Evolutionary conservation across 805 yeast genomes (phyloP).

Genomic region (Wickerhamomyces sydowiorum): DNA sequence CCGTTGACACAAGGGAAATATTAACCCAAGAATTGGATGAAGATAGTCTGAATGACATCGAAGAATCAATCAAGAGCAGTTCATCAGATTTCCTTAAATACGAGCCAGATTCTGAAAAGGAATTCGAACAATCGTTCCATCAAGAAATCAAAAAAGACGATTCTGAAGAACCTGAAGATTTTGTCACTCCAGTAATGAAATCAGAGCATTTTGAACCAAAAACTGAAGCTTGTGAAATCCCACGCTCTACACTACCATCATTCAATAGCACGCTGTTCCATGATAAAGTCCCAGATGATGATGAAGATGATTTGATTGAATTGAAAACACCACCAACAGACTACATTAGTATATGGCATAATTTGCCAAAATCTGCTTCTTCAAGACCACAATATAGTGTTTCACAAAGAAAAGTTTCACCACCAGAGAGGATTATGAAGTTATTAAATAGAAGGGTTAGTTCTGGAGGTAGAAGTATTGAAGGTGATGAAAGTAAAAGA

Average conservation of each 20-base stretch:
- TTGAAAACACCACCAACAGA: conserved; percentile 12
- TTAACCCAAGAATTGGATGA: neutral
- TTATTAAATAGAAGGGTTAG: conserved; percentile 14
- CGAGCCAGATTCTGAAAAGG: neutral
- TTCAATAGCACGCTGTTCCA: conserved; percentile 17
- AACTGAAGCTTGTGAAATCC: neutral
- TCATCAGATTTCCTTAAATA: neutral
- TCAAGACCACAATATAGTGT: conserved; percentile 18
- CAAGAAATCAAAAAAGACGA: neutral
- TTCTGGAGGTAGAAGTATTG: conserved; percentile 8
- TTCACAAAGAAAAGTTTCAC: conserved; percentile 10
- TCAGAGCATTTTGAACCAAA: neutral
- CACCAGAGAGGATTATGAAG: conserved; percentile 18
- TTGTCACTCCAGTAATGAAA: neutral
- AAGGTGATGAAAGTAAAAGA: conserved; percentile 4
- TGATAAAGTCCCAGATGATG: conserved; percentile 18
- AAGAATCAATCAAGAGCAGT: neutral
- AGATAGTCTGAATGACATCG: neutral
- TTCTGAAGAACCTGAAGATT: neutral
- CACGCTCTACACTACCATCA: conserved; percentile 13
- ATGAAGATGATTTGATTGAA: neutral
- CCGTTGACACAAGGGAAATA: neutral
- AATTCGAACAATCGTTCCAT: neutral
- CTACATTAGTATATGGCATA: conserved; percentile 23
- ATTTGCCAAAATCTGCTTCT: conserved; percentile 23